These are phyloP conservation scores for Prunus davidiana DNA, from an alignment of 306 rosid species.

Conservation along the genomic window DNA sequence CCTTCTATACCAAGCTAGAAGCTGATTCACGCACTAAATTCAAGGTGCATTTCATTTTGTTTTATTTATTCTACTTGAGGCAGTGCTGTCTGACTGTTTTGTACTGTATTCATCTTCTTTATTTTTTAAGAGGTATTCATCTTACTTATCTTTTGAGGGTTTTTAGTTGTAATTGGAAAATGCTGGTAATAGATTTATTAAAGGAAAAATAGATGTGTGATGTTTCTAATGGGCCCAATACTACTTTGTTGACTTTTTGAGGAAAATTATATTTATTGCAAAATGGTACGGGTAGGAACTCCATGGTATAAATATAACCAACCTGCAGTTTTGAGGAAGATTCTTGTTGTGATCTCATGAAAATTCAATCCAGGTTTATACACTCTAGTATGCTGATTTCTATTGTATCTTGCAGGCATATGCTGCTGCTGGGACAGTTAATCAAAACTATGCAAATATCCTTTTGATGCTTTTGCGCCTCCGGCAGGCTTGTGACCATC, in stretches of 20 bases:
- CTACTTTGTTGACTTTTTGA: neutral
- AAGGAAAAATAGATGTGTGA: neutral
- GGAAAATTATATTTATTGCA: neutral
- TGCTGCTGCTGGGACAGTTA: conserved; percentile 99
- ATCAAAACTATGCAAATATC: conserved; percentile 97
- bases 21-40: conserved; percentile 84
- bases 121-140: neutral
- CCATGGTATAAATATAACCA: neutral
- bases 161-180: neutral
- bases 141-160: neutral
- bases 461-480: conserved; percentile 95
- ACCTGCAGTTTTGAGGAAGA: neutral
- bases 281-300: neutral
- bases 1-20: conserved; percentile 88
- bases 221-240: neutral
- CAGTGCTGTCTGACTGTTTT: no score
- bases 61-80: conserved; percentile 4
- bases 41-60: conserved; percentile 54
- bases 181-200: neutral
- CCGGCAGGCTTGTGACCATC: conserved; percentile 99
- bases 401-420: conserved; percentile 66
- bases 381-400: conserved; percentile 19
- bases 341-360: neutral
- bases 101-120: no score
- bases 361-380: neutral